Evolutionary conservation across 371 early-diverging fungal genomes (phyloP), one percentile per base, ranked within the genome.

Genomic region (Vairimorpha necatrix): DNA sequence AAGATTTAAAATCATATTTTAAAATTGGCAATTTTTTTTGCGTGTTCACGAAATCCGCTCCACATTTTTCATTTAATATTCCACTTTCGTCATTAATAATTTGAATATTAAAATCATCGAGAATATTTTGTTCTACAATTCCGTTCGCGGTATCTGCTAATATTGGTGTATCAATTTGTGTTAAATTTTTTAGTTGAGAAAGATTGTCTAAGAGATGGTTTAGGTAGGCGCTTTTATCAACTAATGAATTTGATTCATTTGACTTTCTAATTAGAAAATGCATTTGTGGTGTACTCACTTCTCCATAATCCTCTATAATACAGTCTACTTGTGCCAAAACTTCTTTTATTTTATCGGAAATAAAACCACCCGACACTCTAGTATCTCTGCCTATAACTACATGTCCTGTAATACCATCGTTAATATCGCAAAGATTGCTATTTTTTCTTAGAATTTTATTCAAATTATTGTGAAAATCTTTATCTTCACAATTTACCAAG

Each of bases 21-120:
- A 69, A 47, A 13, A 79, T 47, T n/a, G 97, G 96, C 67, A 87
- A 86, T 36, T 85, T 87, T 83, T 94, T 93, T 48, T 89, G 84
- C 32, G 90, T 87, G 87, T 96, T 97, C 71, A 98, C 96, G 85
- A 86, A 92, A 84, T 97, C 98, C 16, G 98, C 95, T 75, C 99
- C 99, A 83, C 94, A 91, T 20, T 81, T 65, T 60, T 82, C 54
- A 60, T 84, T 83, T 46, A 84, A 56, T n/a, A 71, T 32, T 11
- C 79, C 82, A 46, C 34, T 56, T n/a, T 53, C 33, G 69, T 74
- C 67, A 65, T 71, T 77, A 24, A 77, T 68, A 20, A 69, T 48
- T 65, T 34, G 63, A 42, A 38, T 26, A 85, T 86, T 82, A 85
- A 91, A 89, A 77, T 91, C 87, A 69, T 88, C 89, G 26, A 85